These are phyloP conservation scores for Boletus subcaerulescens DNA, from an alignment of 768 basidiomycete species.

Conservation along the genomic window DNA sequence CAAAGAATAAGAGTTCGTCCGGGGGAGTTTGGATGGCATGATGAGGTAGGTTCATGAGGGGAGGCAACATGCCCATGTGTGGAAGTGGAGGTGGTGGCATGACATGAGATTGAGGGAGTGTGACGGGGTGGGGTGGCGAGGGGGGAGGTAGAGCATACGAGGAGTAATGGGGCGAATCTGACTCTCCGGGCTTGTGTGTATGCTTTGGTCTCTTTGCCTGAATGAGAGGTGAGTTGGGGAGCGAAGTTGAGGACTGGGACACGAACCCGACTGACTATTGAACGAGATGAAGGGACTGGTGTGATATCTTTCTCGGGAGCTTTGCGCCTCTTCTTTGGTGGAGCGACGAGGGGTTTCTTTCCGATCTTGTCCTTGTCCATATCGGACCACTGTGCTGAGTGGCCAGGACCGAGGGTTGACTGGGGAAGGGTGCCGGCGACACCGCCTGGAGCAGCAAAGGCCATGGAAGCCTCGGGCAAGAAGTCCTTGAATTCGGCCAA, in stretches of 20 bases:
- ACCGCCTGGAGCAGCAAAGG: conserved; percentile 38
- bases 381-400: conserved; percentile 42
- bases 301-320: conserved; percentile 66
- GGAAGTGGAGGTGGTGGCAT: conserved; percentile 30
- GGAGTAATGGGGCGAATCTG: conserved; percentile 43
- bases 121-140: conserved; percentile 29
- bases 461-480: conserved; percentile 60
- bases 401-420: conserved; percentile 36
- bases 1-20: conserved; percentile 91
- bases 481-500: conserved; percentile 81
- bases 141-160: conserved; percentile 45
- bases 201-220: conserved; percentile 66
- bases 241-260: not conserved
- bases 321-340: conserved; percentile 59
- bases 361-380: conserved; percentile 36
- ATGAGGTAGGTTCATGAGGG: conserved; percentile 26
- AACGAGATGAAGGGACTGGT: conserved; percentile 52
- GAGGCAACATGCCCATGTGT: conserved; percentile 26
- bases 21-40: conserved; percentile 39
- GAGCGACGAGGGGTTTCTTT: conserved; percentile 41
- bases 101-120: conserved; percentile 23
- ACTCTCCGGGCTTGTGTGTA: conserved; percentile 57
- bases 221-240: conserved; percentile 5
- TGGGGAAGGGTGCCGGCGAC: conserved; percentile 52
- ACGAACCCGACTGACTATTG: conserved; percentile 47